phyloP scores from a whole-genome alignment of 192 early-diverging fungal species.

The Nowakowskiella sp. region DNA sequence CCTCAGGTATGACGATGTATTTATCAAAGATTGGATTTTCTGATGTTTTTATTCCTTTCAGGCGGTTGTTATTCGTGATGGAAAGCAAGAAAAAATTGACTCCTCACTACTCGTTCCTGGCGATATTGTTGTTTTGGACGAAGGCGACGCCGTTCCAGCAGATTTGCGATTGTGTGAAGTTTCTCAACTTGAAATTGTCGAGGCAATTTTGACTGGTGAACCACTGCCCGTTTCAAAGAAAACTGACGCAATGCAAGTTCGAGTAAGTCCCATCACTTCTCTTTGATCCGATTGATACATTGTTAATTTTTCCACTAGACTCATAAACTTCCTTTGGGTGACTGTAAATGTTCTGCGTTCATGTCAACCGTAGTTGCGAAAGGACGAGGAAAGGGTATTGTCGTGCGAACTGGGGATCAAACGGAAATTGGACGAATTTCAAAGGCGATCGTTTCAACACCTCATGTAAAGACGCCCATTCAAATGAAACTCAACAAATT shows the following conservation, averaged over 20 bases:
- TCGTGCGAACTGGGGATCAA: constrained; percentile 74
- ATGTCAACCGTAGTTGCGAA: constrained; percentile 89
- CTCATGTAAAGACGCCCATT: constrained; percentile 35
- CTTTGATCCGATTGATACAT: not conserved
- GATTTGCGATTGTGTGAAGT: constrained; percentile 76
- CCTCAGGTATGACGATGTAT: constrained; percentile 36
- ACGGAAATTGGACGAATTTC: constrained; percentile 96
- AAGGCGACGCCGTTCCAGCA: constrained; percentile 89
- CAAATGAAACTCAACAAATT: constrained; percentile 62
- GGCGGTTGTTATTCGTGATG: constrained; percentile 78
- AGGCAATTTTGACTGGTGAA: constrained; percentile 90
- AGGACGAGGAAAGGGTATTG: constrained; percentile 86
- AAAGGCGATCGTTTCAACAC: constrained; percentile 63
- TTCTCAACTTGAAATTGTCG: constrained; percentile 86
- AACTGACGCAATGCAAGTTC: constrained; percentile 54
- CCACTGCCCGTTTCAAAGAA: constrained; percentile 73
- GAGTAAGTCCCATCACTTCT: constrained; percentile 29
- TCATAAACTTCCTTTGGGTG: constrained; percentile 68
- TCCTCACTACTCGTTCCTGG: constrained; percentile 79
- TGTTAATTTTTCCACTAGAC: constrained; percentile 28
- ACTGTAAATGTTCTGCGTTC: constrained; percentile 94
- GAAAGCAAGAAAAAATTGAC: constrained; percentile 60
- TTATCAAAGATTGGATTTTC: not conserved
- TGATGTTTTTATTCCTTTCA: constrained; percentile 19
- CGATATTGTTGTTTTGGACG: constrained; percentile 85